These are phyloP conservation scores for Craterostigma plantagineum DNA, from an alignment of 257 asterid species.

Conservation along the genomic window DNA sequence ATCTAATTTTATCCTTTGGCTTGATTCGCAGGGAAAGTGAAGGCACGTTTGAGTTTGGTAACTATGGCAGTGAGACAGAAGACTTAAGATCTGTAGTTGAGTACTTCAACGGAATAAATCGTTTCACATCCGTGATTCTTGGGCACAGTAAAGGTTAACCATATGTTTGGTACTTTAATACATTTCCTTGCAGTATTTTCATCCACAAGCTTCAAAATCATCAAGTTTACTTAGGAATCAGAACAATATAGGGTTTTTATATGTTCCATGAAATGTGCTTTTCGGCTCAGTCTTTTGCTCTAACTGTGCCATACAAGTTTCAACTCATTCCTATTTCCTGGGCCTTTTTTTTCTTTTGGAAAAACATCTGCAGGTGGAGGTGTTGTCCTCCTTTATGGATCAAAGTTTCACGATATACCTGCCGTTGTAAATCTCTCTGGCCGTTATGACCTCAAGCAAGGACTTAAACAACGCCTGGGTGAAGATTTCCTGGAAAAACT, in stretches of 20 bases:
- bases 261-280: too few species aligned
- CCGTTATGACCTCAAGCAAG: conserved; percentile 60
- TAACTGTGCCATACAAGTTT: too few species aligned
- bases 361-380: conserved; percentile 37
- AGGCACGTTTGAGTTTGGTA: conserved; percentile 56
- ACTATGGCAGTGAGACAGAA: conserved; percentile 53
- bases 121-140: conserved; percentile 33
- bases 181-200: neutral
- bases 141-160: conserved; percentile 79
- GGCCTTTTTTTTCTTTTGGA: conserved; percentile 2
- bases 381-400: conserved; percentile 63
- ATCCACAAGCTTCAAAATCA: neutral
- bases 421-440: conserved; percentile 74
- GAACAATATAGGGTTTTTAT: too few species aligned
- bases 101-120: conserved; percentile 31
- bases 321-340: conserved; percentile 1
- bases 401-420: conserved; percentile 51
- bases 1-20: neutral
- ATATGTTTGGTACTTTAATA: neutral
- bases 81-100: conserved; percentile 68
- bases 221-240: too few species aligned
- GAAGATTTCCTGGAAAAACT: conserved; percentile 30
- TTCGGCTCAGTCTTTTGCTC: too few species aligned
- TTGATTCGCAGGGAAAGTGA: conserved; percentile 68
- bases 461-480: conserved; percentile 55